These are phyloP conservation scores for Isoetes taiwanensis DNA, from an alignment of 75 land plant genomes.

Conservation along the genomic window DNA sequence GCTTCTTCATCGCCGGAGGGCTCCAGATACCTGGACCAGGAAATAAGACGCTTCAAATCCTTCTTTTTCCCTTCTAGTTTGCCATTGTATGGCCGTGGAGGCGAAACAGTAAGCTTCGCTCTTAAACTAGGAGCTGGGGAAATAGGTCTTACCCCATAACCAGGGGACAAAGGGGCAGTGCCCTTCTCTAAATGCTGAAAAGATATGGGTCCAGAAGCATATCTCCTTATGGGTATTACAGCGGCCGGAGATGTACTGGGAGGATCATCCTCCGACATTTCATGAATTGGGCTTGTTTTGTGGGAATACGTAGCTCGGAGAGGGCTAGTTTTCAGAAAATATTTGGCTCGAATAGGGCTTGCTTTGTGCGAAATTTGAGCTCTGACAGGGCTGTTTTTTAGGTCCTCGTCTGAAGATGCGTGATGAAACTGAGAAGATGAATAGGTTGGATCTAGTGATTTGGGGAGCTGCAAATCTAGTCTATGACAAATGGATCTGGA, in stretches of 20 bases:
- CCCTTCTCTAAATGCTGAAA: neutral
- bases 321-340: too few relatives aligned
- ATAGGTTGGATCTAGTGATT: neutral
- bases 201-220: neutral
- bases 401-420: neutral
- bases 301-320: too few relatives aligned
- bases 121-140: neutral
- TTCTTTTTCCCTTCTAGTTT: too few relatives aligned
- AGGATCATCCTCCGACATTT: too few relatives aligned
- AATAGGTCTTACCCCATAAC: neutral
- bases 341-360: neutral
- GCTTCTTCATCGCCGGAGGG: neutral
- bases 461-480: neutral
- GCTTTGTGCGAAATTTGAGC: neutral
- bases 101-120: neutral
- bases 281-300: too few relatives aligned
- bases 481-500: conserved; percentile 1
- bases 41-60: neutral
- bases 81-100: neutral
- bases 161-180: neutral
- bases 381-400: neutral
- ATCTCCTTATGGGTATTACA: too few relatives aligned
- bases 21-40: neutral
- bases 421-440: neutral
- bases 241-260: too few relatives aligned